Percentiles rank a stretch among this genome's conserved stretches.
Conservation (phyloP, 768 basidiomycete genomes). For the Glaciozyma antarctica region DNA sequence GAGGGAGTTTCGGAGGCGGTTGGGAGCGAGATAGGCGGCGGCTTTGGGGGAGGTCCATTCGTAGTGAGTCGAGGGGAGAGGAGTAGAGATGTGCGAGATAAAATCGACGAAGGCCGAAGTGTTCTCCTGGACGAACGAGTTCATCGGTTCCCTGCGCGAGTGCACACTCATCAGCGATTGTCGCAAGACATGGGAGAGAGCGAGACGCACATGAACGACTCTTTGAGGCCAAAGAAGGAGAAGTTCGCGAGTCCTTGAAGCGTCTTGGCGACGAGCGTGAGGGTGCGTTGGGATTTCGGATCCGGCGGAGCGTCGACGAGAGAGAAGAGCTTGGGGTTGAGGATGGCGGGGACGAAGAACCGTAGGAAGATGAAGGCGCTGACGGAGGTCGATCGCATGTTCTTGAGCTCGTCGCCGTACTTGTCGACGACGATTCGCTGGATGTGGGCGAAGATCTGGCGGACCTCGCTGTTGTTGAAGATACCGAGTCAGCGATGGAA, state of each 20-base stretch:
- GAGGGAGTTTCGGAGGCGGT: conserved; percentile 21
- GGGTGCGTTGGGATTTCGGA: conserved; percentile 51
- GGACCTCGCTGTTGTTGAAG: conserved; percentile 28
- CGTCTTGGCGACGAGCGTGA: conserved; percentile 79
- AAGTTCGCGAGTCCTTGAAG: conserved; percentile 81
- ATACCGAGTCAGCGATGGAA: neutral
- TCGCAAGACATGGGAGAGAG: too few relatives aligned
- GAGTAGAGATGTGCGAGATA: conserved; percentile 36
- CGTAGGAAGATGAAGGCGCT: conserved; percentile 83
- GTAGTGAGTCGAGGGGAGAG: conserved; percentile 5
- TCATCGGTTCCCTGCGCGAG: conserved; percentile 45
- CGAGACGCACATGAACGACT: conserved; percentile 58
- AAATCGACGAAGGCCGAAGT: conserved; percentile 68
- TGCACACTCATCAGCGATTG: too few relatives aligned
- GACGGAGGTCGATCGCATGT: conserved; percentile 66
- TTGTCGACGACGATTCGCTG: conserved; percentile 25
- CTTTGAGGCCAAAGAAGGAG: conserved; percentile 45
- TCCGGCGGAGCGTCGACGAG: conserved; percentile 47
- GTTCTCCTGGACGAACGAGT: conserved; percentile 60
- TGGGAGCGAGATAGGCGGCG: conserved; percentile 25
- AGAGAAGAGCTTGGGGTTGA: conserved; percentile 78
- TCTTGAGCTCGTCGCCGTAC: conserved; percentile 27
- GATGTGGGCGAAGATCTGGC: conserved; percentile 33
- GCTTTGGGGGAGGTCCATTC: conserved; percentile 30
- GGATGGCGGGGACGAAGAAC: conserved; percentile 79